Base-by-base conservation (phyloP, 108 stramenopile genomes). In the Aurantiochytrium sp. region DNA sequence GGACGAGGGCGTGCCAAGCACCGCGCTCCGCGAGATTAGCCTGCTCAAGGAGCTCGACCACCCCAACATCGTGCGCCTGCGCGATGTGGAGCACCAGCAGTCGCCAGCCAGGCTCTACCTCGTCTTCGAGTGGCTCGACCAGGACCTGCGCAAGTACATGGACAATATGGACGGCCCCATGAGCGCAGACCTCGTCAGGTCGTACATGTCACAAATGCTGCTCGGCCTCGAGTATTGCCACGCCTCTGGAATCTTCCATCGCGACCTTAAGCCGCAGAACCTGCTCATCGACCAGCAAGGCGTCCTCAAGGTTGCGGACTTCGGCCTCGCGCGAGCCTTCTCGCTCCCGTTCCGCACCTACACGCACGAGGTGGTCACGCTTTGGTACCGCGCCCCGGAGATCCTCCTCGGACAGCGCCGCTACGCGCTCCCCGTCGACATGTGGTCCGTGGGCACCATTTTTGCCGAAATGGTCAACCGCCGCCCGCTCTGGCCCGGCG, bases 361-460 rank as follows among this genome's bases (percentile, higher is more conserved):
- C 88, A 96, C 96, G 0, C 95, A 96, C 87, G 96, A 68, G 59
- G 98, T 99, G 37, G 97, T 99, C 30, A 99, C 98, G 21, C 93
- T 97, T 59, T 99, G 97, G 98, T 99, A 99, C 92, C 96, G 98
- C 12, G 96, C 97, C 15, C 98, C 98, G 10, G 98, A 99, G 91
- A 96, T 99, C 55, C 89, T 97, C 39, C 91, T 97, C 37, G 98
- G 98, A 52, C 94, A 94, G 17, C 94, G 95, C 85, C 95, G 93
- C 4, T 99, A 99, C 91, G 94, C 96, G 21, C 95, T 96, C 8
- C 95, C 96, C 30, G 96, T 98, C 54, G 98, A 98, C 90, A 93
- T 97, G 4, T 99, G 97, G 97, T 95, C 95, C 68, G 92, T 98
- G 69, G 98, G 97, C n/a, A 94, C 96, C 68, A 97, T 99, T 89